Evolutionary conservation across 192 early-diverging fungal species (phyloP).

Genomic region (Martensiomyces pterosporus): DNA sequence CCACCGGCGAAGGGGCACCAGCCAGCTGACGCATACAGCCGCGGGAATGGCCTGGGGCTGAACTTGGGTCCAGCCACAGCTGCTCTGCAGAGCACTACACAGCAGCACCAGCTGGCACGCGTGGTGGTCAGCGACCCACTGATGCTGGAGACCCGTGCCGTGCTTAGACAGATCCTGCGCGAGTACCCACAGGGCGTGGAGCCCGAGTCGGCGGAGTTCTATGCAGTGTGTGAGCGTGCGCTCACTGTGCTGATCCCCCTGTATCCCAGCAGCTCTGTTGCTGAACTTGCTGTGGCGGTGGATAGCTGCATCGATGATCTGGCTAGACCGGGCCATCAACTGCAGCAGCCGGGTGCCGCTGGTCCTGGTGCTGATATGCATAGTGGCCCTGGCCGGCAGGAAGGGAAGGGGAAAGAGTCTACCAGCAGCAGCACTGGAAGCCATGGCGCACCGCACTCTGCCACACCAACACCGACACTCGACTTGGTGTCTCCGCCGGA

Average conservation of each 20-base stretch:
- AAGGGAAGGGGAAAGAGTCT: too few species aligned
- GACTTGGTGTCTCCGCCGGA: too few species aligned
- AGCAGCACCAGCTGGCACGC: too few species aligned
- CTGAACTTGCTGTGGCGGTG: constrained; percentile 41
- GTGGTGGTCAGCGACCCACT: constrained; percentile 14
- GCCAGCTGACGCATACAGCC: not conserved
- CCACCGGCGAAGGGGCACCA: constrained; percentile 1
- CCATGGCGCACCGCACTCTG: too few species aligned
- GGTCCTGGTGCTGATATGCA: too few species aligned
- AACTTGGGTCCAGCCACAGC: constrained; percentile 1
- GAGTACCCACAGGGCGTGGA: constrained; percentile 21
- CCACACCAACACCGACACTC: too few species aligned
- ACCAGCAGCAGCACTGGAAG: too few species aligned
- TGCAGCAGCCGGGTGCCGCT: too few species aligned
- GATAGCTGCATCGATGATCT: constrained; percentile 27
- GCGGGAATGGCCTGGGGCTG: constrained; percentile 7
- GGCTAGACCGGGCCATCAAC: constrained; percentile 1
- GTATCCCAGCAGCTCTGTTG: constrained; percentile 21
- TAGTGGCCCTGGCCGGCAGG: too few species aligned
- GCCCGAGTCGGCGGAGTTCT: constrained; percentile 41
- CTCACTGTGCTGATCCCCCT: constrained; percentile 25
- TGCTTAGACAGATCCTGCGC: constrained; percentile 11
- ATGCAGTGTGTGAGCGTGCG: constrained; percentile 29
- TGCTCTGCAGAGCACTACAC: constrained; percentile 2
- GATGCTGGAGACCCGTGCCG: constrained; percentile 9